Evolutionary conservation across 2,329 filamentous ascomycete species (phyloP).

Genomic region (Trichoderma brevicompactum): DNA sequence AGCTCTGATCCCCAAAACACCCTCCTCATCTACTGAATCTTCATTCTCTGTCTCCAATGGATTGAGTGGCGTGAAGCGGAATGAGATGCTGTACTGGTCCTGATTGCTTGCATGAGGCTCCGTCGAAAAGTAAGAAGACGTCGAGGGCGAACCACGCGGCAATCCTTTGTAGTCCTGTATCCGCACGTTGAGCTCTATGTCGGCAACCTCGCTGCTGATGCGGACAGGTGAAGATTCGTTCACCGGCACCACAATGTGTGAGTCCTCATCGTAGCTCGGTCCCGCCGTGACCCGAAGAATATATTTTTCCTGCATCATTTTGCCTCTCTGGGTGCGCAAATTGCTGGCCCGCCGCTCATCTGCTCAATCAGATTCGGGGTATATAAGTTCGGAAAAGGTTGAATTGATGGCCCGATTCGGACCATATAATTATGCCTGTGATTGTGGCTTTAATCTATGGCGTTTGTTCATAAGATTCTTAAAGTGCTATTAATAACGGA

Average conservation of each 20-base stretch:
- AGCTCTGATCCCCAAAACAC: slow-evolving; percentile 61
- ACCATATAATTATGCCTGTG: slow-evolving; percentile 15
- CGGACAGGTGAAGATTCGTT: slow-evolving; percentile 67
- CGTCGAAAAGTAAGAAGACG: slow-evolving; percentile 76
- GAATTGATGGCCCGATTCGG: slow-evolving; percentile 24
- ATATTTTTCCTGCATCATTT: slow-evolving; percentile 69
- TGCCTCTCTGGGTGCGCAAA: background rate
- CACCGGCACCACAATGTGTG: slow-evolving; percentile 75
- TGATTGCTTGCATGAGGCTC: slow-evolving; percentile 66
- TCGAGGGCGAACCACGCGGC: slow-evolving; percentile 68
- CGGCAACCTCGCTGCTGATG: slow-evolving; percentile 67
- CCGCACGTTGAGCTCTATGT: slow-evolving; percentile 72
- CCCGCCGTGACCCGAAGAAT: slow-evolving; percentile 83
- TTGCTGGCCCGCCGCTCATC: background rate
- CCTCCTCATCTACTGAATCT: slow-evolving; percentile 22
- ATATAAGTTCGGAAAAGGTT: slow-evolving; percentile 24
- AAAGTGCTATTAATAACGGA: slow-evolving; percentile 22
- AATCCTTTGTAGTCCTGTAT: slow-evolving; percentile 72
- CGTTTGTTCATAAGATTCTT: slow-evolving; percentile 22
- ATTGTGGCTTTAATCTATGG: slow-evolving; percentile 21
- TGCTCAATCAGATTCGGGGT: background rate
- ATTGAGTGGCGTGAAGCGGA: slow-evolving; percentile 74
- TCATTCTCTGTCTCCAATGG: slow-evolving; percentile 29
- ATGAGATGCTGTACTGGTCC: slow-evolving; percentile 85
- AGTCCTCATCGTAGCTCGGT: slow-evolving; percentile 70